Evolutionary conservation across 495 filamentous ascomycete genomes (phyloP), one percentile per base, ranked within the genome.

Genomic region (Hypoxylon subgilvum): DNA sequence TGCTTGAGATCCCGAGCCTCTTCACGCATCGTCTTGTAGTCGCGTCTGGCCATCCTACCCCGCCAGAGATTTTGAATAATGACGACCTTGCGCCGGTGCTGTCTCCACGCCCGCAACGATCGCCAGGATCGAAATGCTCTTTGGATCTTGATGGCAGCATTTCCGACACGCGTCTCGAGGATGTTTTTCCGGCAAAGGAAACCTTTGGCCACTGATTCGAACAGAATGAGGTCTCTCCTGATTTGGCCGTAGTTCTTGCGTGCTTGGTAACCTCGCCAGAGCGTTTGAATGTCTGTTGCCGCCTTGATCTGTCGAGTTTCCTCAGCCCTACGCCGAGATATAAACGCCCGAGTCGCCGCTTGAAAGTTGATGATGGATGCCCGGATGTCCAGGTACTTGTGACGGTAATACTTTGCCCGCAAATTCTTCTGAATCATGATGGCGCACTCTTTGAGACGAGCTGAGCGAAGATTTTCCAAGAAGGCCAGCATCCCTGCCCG

Each of bases 401-500:
- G 89, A 32, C 94, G 87, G 72, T 96, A 95, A 70, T 96, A 97
- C 73, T 96, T 96, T 72, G 88, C 90, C 44, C 84, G 88, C 53
- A 99, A 75, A 67, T 99, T 99, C 86, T 99, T 99, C 72, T 99
- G 94, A 61, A 99, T 99, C 86, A 99, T 89, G 54, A 96, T 88
- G 6, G 94, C 94, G 66, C 92, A 96, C 62, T 93, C 90, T 69
- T 93, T 97, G 69, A 99, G 77, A 30, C 91, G 83, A 47, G 80
- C 88, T n/a, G 93, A 96, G 13, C 94, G 86, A 41, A 97, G 79
- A 60, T 96, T 97, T 72, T 99, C 94, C 12, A 99, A 78, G 74
- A 94, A 96, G 7, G 94, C 94, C 60, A 99, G 87, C 94, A 99
- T 99, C 65, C 94, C 94, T 19, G 94, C 94, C 36, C 94, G 85